Percentiles rank a stretch among this genome's conserved stretches.
Evolutionary conservation across 352 stramenopile species (phyloP).

Genomic region (Lagenidium giganteum): DNA sequence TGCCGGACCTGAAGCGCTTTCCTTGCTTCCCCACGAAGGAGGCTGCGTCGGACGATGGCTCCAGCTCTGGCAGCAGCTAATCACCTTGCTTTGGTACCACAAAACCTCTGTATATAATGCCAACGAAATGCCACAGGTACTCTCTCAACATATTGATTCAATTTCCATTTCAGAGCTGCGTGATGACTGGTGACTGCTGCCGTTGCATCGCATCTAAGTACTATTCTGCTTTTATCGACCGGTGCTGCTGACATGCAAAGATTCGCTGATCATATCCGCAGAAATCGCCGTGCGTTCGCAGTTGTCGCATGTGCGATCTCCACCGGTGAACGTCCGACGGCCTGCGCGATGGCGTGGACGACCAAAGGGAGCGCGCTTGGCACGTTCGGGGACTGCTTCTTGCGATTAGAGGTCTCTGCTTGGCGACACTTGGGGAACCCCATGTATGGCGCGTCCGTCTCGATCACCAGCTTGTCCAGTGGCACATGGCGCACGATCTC

Average conservation of each 20-base stretch:
- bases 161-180: too few relatives aligned
- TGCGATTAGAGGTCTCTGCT: conserved; percentile 24
- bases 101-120: too few relatives aligned
- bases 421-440: conserved; percentile 62
- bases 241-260: too few relatives aligned
- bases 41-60: too few relatives aligned
- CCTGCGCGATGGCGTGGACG: conserved; percentile 46
- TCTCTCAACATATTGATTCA: too few relatives aligned
- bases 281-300: conserved; percentile 66
- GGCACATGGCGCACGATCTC: conserved; percentile 57
- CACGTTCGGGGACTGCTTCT: conserved; percentile 80
- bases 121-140: too few relatives aligned
- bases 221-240: too few relatives aligned
- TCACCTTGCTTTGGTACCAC: too few relatives aligned
- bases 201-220: too few relatives aligned
- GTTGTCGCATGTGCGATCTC: conserved; percentile 59
- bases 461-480: conserved; percentile 81
- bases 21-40: conserved; percentile 33
- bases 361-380: conserved; percentile 57
- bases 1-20: conserved; percentile 41
- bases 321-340: conserved; percentile 31
- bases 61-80: too few relatives aligned
- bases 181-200: too few relatives aligned
- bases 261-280: too few relatives aligned
- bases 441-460: conserved; percentile 93